Evolutionary conservation across 352 stramenopile species (phyloP).

Genomic region (Phytophthora quininea): DNA sequence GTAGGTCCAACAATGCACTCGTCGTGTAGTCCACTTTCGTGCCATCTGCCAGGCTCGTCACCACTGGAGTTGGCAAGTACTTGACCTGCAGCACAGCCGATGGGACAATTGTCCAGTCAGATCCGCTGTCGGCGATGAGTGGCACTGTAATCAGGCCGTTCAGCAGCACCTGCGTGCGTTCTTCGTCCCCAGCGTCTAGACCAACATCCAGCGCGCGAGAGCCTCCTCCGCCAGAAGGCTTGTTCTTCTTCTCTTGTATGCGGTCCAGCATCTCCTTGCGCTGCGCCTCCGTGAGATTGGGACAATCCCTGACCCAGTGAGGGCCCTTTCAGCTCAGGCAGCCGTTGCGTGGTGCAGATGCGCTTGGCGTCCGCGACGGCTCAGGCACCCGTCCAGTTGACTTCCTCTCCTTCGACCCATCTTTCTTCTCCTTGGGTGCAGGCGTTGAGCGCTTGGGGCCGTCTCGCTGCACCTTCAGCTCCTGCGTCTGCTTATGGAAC

Average conservation of each 20-base stretch:
- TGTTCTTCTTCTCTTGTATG: too few species aligned
- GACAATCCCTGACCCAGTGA: constrained; percentile 6
- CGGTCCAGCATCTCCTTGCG: neutral
- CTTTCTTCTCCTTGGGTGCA: too few species aligned
- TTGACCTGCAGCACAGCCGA: neutral
- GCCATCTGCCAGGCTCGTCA: neutral
- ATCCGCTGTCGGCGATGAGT: neutral
- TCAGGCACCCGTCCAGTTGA: neutral
- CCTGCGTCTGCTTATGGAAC: constrained; percentile 8
- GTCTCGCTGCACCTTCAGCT: too few species aligned
- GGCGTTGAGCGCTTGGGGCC: too few species aligned
- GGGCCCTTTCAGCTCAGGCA: constrained; percentile 11
- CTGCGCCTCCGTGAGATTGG: constrained; percentile 6
- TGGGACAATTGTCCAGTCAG: neutral
- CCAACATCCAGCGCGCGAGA: too few species aligned
- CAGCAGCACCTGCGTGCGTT: too few species aligned
- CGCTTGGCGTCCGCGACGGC: neutral
- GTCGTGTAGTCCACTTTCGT: neutral
- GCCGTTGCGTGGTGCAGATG: constrained; percentile 8
- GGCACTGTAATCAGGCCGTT: too few species aligned
- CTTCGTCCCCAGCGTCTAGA: too few species aligned
- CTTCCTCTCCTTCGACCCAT: neutral
- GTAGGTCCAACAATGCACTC: neutral
- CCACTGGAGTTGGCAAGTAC: neutral
- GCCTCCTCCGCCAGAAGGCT: too few species aligned